Evolutionary conservation across 805 yeast genomes (phyloP), one percentile per base, ranked within the genome.

Genomic region (Teunomyces stri): DNA sequence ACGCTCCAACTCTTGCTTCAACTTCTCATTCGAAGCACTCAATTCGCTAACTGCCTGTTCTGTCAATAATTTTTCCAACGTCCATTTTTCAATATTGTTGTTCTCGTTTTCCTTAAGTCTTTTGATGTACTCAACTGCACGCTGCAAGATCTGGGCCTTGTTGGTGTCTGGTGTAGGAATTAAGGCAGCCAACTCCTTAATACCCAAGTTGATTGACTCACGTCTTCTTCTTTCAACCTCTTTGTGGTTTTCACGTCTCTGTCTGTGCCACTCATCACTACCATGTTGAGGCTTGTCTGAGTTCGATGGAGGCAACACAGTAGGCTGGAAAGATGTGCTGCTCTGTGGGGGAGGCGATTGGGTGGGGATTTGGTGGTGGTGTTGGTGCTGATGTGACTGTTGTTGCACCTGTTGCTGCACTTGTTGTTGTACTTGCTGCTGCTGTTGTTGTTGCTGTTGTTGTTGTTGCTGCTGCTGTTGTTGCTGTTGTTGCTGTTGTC

Each of bases 151-250:
- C 64, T 89, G 92, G 13, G 97, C 87, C 74, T 94, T 94, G 68
- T 92, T 92, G 47, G 88, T 81, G 61, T 89, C 96, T 43, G 83
- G 80, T 11, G 88, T 82, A 13, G 96, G 96, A 46, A 91, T 80
- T 50, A 91, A 65, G 20, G 80, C 80, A 28, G 91, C 86, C 56
- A 91, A 75, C 56, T 84, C 88, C 58, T 81, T 82, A 60, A 91
- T 89, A n/a, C 96, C 97, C 36, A 76, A 72, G 68, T 89, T 91
- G 62, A 91, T 91, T 41, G 84, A 80, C 63, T 90, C 96, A 61
- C 97, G 81, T 67, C 97, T 81, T 57, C 96, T 82, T 62, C 96
- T 79, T 70, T 91, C 97, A 18, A 91, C 97, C 68, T 91, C 97
- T 68, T 90, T 91, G 72, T 94, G 99, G 67, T 89, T 91, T 58